phyloP scores from a whole-genome alignment of 1,284 basidiomycete genomes.

The Pseudomicrostroma phylloplanum region DNA sequence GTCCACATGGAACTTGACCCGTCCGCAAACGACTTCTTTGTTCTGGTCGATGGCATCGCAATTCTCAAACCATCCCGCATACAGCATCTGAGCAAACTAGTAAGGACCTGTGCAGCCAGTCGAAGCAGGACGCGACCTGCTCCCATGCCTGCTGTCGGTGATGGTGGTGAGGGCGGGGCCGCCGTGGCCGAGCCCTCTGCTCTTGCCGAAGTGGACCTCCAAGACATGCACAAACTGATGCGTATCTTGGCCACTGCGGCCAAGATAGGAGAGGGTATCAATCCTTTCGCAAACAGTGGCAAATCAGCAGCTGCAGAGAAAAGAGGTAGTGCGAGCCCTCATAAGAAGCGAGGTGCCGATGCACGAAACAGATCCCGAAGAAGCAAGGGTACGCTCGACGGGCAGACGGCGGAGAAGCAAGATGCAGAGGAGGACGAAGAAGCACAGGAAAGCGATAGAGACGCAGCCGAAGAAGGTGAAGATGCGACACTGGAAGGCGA shows the following conservation, averaged over 20 bases:
- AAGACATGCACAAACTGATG: slow-evolving; percentile 14
- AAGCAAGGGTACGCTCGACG: no score
- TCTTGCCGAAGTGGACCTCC: neutral
- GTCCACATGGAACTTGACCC: slow-evolving; percentile 62
- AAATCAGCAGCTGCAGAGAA: neutral
- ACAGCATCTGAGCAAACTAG: slow-evolving; percentile 19
- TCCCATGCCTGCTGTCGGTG: neutral
- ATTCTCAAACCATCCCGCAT: slow-evolving; percentile 22
- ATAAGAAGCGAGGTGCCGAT: no score
- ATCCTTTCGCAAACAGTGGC: slow-evolving; percentile 20
- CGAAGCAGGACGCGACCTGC: neutral
- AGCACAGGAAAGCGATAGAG: neutral
- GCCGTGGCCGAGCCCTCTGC: neutral
- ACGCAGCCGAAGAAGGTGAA: neutral
- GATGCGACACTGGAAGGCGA: neutral
- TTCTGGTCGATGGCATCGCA: slow-evolving; percentile 17
- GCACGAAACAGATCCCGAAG: no score
- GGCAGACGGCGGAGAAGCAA: slow-evolving; percentile 17
- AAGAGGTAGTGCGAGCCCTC: neutral
- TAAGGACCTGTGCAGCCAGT: slow-evolving; percentile 1
- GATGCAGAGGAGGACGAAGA: slow-evolving; percentile 4
- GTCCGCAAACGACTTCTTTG: slow-evolving; percentile 56
- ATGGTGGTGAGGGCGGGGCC: neutral
- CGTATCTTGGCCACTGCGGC: slow-evolving; percentile 29
- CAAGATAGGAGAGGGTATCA: slow-evolving; percentile 20